Evolutionary conservation across 495 filamentous ascomycete species (phyloP), one percentile per base, ranked within the genome.

Genomic region (Gamarada debralockiae): DNA sequence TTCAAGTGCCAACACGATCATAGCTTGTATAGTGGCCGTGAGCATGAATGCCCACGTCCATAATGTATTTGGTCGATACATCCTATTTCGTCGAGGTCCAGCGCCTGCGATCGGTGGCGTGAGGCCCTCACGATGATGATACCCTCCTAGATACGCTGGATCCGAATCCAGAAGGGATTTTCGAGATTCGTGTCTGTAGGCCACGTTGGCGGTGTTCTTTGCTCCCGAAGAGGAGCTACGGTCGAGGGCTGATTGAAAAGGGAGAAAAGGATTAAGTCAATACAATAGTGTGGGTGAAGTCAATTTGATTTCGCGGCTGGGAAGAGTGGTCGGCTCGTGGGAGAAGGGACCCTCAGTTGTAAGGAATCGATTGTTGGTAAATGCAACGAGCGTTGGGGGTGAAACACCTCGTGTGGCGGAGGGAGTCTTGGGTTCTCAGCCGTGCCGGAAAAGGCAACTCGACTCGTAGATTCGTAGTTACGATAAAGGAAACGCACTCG

Each of bases 11-110:
- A 97, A 76, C 25, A 85, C 84, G 41, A 92, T 80, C 25, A 85
- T 67, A 33, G 89, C 85, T 67, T 98, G 95, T 38, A 90, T 34
- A 33, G 84, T 67, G 25, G 91, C 82, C 34, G 87, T 73, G 55
- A 84, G 63, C 62, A 92, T 76, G 65, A 97, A 97, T 50, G 82
- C 70, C 82, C 90, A 93, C 2, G 90, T 90, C 95, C 95, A 98
- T 60, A 73, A 73, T 3, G 89, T 85, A 62, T 54, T 61, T 38
- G 62, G 62, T 46, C 49, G 61, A 42, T 65, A 65, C 62, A 65
- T 65, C 51, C 48, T 59, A 29, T 47, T 54, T 40, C 48, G 38
- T 41, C 54, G 18, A 6, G 48, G 39, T 40, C 59, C 56, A 18
- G 62, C 48, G 59, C 55, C 57, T 27, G 55, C 59, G 33, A 59